These are phyloP conservation scores for Ogataea thermomethanolica DNA, from an alignment of 805 yeast species.

Conservation along the genomic window DNA sequence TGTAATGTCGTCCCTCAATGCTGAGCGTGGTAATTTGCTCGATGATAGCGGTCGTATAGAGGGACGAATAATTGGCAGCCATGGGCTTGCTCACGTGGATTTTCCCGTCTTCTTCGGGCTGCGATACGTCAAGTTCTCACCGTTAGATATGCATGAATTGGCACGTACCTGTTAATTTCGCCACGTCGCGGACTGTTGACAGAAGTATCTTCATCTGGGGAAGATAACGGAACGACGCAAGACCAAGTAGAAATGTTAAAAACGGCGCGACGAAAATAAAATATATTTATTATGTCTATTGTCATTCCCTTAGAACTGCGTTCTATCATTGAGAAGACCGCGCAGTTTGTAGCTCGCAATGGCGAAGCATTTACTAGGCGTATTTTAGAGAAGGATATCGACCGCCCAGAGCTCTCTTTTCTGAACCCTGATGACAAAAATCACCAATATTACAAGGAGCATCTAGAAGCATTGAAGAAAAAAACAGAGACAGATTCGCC, in stretches of 20 bases:
- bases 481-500: conserved; percentile 14
- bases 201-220: conserved; percentile 19
- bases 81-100: conserved; percentile 6
- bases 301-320: conserved; percentile 34
- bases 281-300: conserved; percentile 1
- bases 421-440: conserved; percentile 51
- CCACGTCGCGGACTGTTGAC: conserved; percentile 21
- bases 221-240: conserved; percentile 13
- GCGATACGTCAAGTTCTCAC: conserved; percentile 13
- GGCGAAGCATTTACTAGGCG: conserved; percentile 64
- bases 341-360: conserved; percentile 62
- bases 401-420: conserved; percentile 60
- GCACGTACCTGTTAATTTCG: conserved; percentile 21
- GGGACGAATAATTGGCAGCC: conserved; percentile 4
- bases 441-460: conserved; percentile 53
- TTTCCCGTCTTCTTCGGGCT: conserved; percentile 4
- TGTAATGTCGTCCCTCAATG: conserved; percentile 6
- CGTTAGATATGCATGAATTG: conserved; percentile 1
- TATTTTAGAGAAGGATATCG: conserved; percentile 43
- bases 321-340: conserved; percentile 66
- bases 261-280: conserved; percentile 6
- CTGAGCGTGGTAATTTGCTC: conserved; percentile 15
- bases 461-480: conserved; percentile 35
- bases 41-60: conserved; percentile 12
- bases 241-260: neutral